Evolutionary conservation across 441 rosid species (phyloP).

Genomic region (Pelargonium myrrhifolium): DNA sequence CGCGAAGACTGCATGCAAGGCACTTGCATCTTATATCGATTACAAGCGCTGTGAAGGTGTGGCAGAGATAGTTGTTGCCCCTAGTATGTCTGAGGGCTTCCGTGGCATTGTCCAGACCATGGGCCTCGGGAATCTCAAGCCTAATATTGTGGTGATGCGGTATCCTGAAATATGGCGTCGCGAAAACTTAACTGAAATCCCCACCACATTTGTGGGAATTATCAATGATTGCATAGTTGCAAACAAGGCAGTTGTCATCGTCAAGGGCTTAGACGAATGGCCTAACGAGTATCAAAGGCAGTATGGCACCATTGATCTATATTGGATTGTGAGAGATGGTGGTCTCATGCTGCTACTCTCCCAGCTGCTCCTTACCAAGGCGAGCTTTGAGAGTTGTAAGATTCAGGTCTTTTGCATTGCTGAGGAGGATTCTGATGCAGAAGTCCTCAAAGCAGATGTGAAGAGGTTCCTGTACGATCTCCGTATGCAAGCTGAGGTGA

Average conservation of each 20-base stretch:
- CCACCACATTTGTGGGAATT: conserved; percentile 80
- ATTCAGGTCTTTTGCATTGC: conserved; percentile 98
- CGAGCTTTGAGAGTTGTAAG: conserved; percentile 96
- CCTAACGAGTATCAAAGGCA: conserved; percentile 96
- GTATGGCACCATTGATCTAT: conserved; percentile 90
- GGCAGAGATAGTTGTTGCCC: conserved; percentile 96
- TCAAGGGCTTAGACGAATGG: conserved; percentile 99
- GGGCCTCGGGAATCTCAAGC: conserved; percentile 98
- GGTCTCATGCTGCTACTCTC: conserved; percentile 99
- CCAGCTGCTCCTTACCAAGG: conserved; percentile 94
- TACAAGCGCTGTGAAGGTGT: conserved; percentile 96
- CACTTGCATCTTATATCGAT: conserved; percentile 75
- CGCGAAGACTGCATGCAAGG: conserved; percentile 85
- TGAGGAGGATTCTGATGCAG: conserved; percentile 95
- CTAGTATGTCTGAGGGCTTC: conserved; percentile 95
- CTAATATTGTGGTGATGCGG: conserved; percentile 93
- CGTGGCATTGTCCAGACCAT: conserved; percentile 95
- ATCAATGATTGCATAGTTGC: conserved; percentile 96
- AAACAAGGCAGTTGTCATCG: conserved; percentile 94
- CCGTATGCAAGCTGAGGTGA: conserved; percentile 98
- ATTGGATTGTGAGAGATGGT: conserved; percentile 97
- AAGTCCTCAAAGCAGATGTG: conserved; percentile 83
- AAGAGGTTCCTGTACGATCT: conserved; percentile 95
- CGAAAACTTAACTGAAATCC: conserved; percentile 86
- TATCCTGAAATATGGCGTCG: conserved; percentile 99